Evolutionary conservation across 2,329 filamentous ascomycete genomes (phyloP).

Genomic region (Colletotrichum siamense): DNA sequence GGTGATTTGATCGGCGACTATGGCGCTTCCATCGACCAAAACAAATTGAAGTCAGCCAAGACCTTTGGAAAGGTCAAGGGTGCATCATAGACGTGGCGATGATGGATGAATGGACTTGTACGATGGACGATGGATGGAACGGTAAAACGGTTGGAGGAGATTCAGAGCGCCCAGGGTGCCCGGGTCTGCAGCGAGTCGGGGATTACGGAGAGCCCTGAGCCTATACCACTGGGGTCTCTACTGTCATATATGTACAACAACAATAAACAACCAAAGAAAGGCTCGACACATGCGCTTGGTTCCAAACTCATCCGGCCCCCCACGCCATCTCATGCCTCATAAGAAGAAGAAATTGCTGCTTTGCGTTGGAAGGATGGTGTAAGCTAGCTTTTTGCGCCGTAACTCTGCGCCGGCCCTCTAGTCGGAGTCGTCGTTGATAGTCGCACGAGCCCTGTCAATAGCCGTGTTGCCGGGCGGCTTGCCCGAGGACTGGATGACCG

Average conservation of each 20-base stretch:
- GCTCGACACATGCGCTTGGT: constrained; percentile 5
- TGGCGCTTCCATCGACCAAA: constrained; percentile 34
- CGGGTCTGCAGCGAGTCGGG: background rate
- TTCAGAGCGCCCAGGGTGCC: background rate
- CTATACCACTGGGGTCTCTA: constrained; percentile 13
- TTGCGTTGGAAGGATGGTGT: constrained; percentile 1
- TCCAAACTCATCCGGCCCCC: background rate
- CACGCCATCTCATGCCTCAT: background rate
- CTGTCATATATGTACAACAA: constrained; percentile 28
- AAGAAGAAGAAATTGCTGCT: background rate
- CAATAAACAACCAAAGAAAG: background rate
- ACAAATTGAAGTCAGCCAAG: constrained; percentile 36
- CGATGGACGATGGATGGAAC: background rate
- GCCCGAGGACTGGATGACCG: constrained; percentile 56
- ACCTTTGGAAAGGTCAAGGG: constrained; percentile 44
- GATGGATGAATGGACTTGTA: background rate
- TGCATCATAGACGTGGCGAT: constrained; percentile 40
- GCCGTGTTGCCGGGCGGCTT: constrained; percentile 63
- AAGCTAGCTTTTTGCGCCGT: constrained; percentile 3
- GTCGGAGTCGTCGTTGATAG: constrained; percentile 66
- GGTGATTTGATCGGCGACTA: constrained; percentile 60
- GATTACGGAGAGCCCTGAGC: constrained; percentile 12
- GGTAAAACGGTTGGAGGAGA: background rate
- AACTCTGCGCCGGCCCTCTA: constrained; percentile 35
- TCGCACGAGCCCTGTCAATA: constrained; percentile 63